Conservation (phyloP, 2,329 filamentous ascomycete genomes). For the Colletotrichum tropicale region DNA sequence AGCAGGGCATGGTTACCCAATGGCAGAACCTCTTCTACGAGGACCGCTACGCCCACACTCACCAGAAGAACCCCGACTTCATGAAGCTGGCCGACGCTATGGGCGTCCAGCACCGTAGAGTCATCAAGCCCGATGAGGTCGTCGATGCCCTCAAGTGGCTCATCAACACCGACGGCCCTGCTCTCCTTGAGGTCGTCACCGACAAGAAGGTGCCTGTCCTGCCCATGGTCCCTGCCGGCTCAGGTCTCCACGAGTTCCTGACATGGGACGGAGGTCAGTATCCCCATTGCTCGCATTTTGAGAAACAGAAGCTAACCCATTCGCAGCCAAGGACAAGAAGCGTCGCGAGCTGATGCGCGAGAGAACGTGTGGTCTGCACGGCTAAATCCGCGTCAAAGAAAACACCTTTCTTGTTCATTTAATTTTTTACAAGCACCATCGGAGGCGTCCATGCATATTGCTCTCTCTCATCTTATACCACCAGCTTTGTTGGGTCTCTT, state of each 20-base stretch:
- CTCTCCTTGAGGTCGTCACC: constrained; percentile 88
- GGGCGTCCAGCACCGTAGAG: constrained; percentile 78
- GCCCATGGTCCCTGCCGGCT: constrained; percentile 93
- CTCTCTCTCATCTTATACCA: constrained; percentile 21
- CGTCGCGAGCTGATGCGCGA: constrained; percentile 70
- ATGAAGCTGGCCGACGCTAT: constrained; percentile 92
- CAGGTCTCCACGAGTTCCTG: constrained; percentile 89
- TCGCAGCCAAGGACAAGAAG: constrained; percentile 68
- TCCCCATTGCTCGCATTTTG: not conserved
- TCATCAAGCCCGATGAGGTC: constrained; percentile 77
- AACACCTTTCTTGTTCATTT: constrained; percentile 11
- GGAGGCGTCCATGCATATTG: constrained; percentile 20
- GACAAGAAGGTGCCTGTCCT: constrained; percentile 94
- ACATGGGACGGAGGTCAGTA: constrained; percentile 79
- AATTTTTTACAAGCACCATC: constrained; percentile 2
- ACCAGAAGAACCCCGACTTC: constrained; percentile 95
- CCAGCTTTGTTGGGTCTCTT: constrained; percentile 11
- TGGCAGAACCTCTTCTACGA: constrained; percentile 99
- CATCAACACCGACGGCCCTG: constrained; percentile 87
- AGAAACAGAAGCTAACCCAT: constrained; percentile 32
- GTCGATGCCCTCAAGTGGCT: constrained; percentile 84
- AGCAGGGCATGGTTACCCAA: constrained; percentile 98
- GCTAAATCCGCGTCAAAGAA: not conserved
- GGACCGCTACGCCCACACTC: constrained; percentile 89
- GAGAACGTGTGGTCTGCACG: constrained; percentile 55